A percentile compares a stretch with the other conserved stretches of the same genome.
Conservation (phyloP, 116 monocot species). For the Cymodocea nodosa region DNA sequence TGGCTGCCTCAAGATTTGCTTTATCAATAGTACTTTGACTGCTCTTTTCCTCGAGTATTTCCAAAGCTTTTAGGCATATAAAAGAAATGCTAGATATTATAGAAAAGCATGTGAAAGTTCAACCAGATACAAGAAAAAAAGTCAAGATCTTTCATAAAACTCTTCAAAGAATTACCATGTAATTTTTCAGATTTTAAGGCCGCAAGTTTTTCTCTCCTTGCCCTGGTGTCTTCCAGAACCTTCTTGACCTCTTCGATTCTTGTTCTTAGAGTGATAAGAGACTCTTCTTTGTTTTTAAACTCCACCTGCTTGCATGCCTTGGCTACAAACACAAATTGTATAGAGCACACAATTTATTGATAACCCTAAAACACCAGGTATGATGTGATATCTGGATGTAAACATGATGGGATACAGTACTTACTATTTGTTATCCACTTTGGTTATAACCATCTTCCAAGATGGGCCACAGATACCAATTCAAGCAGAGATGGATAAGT, state of each 20-base stretch:
- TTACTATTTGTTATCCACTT: too few species aligned
- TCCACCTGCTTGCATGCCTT: constrained; percentile 46
- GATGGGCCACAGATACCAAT: too few species aligned
- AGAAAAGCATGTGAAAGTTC: too few species aligned
- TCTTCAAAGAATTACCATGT: constrained; percentile 10
- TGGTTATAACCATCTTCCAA: too few species aligned
- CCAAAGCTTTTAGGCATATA: constrained; percentile 29
- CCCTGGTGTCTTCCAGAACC: constrained; percentile 28
- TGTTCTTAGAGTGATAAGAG: constrained; percentile 22
- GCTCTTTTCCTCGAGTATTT: constrained; percentile 32
- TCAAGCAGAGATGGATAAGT: too few species aligned
- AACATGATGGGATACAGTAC: too few species aligned
- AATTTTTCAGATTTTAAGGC: constrained; percentile 35
- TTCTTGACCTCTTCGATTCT: constrained; percentile 33
- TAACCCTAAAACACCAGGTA: not conserved
- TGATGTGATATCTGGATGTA: not conserved
- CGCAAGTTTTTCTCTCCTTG: constrained; percentile 35
- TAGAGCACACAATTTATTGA: not conserved
- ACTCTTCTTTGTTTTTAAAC: constrained; percentile 16
- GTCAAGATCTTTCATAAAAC: not conserved
- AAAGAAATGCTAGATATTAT: not conserved
- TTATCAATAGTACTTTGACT: constrained; percentile 27
- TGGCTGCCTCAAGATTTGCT: constrained; percentile 36
- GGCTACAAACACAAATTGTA: constrained; percentile 24
- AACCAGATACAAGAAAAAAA: not conserved